Conservation (phyloP, 2,329 filamentous ascomycete genomes). For the Gremmenia infestans region DNA sequence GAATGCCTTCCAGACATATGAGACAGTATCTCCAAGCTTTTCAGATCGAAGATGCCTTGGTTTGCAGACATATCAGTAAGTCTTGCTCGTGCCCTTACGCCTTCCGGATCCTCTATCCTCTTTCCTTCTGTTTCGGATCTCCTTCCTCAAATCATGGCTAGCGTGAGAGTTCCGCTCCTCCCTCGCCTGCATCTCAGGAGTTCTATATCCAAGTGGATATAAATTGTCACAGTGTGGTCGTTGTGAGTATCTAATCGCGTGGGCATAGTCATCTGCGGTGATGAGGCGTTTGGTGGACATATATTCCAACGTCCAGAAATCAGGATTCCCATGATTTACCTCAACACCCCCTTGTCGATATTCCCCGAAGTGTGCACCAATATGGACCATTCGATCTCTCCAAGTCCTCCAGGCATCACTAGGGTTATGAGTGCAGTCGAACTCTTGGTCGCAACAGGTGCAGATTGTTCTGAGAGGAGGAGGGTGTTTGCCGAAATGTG, state of each 20-base stretch:
- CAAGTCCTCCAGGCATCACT: conserved; percentile 16
- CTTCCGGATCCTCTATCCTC: not conserved
- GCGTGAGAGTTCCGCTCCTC: not conserved
- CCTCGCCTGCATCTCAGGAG: conserved; percentile 9
- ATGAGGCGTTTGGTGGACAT: conserved; percentile 31
- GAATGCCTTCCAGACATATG: not conserved
- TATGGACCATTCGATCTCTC: conserved; percentile 44
- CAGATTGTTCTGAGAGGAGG: conserved; percentile 38
- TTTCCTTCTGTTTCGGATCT: conserved; percentile 8
- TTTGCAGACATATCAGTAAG: not conserved
- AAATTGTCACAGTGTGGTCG: conserved; percentile 9
- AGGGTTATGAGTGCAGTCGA: conserved; percentile 6
- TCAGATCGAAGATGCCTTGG: not conserved
- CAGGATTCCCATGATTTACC: conserved; percentile 32
- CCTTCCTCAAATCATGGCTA: conserved; percentile 9
- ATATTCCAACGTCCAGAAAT: conserved; percentile 39
- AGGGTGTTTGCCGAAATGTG: conserved; percentile 32
- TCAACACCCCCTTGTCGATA: not conserved
- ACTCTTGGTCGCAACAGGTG: conserved; percentile 44
- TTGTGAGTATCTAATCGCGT: conserved; percentile 14
- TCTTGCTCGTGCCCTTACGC: not conserved
- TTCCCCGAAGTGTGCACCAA: conserved; percentile 38
- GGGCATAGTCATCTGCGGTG: conserved; percentile 13
- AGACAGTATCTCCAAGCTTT: not conserved
- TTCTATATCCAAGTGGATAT: conserved; percentile 8